Base-by-base conservation (phyloP, 805 yeast genomes). In the Pichia gijzeniarum region DNA sequence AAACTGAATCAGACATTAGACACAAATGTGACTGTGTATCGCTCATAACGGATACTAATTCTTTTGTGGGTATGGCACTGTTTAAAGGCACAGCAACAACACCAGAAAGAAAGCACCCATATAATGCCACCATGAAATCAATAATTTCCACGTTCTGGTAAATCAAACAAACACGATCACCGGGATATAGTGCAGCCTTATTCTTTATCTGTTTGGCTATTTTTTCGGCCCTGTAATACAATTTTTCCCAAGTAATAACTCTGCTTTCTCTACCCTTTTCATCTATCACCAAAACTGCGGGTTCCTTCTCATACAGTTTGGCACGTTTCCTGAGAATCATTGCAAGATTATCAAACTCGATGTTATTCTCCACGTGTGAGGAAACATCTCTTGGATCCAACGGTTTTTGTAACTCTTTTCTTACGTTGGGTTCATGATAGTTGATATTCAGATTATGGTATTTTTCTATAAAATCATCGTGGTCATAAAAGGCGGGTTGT, bases 41-140 rank as follows among this genome's bases (percentile, higher is more conserved):
- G 37, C 74, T 75, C 63, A 90, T 77, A 30, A 90, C 83, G 49
- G 79, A 80, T 13, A 78, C 72, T 49, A 89, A 79, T 51, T 89
- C 96, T 35, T 70, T 69, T 22, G 81, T 65, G 28, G 83, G 82
- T 22, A 79, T 74, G 44, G 80, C 85, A 48, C 88, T 81, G 44
- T 85, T 85, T 35, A 93, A 79, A 0, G 99, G 99, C 5, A 93
- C 91, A 0, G 98, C 98, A 2, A 93, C 90, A 38, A 88, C 84
- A 2, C 95, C 96, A 1, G 97, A 95, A 46, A 91, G 69, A 53
- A 91, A 86, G 59, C 97, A 90, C 6, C 96, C 99, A 61, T 88
- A 76, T 18, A 93, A 62, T 0, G 98, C 95, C 1, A 85, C 77
- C 0, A 86, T 76, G 60, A 90, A 91, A 51, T 93, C 98, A 12